phyloP scores from a whole-genome alignment of 2,329 filamentous ascomycete species.

The Venturia nashicola region DNA sequence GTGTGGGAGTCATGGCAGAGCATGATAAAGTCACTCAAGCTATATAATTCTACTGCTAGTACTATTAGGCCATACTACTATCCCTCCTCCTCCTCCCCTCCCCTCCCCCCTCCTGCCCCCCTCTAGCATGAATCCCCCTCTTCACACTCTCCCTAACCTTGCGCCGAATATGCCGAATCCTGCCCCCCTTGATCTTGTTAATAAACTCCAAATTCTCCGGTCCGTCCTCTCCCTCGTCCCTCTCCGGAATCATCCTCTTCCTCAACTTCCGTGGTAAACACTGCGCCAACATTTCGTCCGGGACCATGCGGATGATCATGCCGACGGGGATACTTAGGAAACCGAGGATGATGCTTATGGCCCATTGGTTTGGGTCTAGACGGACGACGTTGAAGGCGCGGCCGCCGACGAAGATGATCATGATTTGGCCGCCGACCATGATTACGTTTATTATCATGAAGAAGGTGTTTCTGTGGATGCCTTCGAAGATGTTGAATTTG shows the following conservation, averaged over 20 bases:
- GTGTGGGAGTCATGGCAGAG: too few species aligned
- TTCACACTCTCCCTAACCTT: constrained; percentile 4
- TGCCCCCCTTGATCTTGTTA: constrained; percentile 2
- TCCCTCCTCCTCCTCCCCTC: neutral
- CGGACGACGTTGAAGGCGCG: constrained; percentile 62
- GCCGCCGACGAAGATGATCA: constrained; percentile 83
- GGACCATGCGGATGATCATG: constrained; percentile 68
- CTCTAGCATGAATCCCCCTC: neutral
- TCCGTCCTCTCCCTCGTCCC: neutral
- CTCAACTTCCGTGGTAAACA: neutral
- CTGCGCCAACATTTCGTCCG: constrained; percentile 38
- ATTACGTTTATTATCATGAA: constrained; percentile 75
- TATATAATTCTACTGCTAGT: too few species aligned
- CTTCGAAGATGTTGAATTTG: constrained; percentile 89
- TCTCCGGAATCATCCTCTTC: neutral
- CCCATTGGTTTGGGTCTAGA: constrained; percentile 69
- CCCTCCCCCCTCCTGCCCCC: neutral
- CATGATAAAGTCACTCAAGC: too few species aligned
- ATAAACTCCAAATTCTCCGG: constrained; percentile 8
- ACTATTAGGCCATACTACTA: too few species aligned
- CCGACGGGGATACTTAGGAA: constrained; percentile 77
- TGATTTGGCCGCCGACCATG: constrained; percentile 79
- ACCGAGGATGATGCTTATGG: constrained; percentile 71
- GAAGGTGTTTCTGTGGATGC: constrained; percentile 72
- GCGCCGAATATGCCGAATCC: neutral